Evolutionary conservation across 805 yeast species (phyloP).

Genomic region (Ogataea trehalophila): DNA sequence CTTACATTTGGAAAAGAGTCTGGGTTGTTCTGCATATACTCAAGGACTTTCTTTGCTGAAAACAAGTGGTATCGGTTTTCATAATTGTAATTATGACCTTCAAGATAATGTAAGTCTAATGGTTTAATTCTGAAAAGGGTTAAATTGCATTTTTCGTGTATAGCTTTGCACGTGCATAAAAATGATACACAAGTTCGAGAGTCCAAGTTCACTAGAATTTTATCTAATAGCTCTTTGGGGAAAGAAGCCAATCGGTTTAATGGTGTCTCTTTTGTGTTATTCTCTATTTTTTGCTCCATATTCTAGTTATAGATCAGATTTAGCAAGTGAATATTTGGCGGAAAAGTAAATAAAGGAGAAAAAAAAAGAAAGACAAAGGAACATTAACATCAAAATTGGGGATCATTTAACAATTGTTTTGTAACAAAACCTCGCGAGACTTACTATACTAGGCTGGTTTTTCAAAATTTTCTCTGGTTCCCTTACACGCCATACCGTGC

Average conservation of each 20-base stretch:
- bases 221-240: slow-evolving; percentile 24
- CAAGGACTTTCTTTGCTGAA: slow-evolving; percentile 8
- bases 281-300: not conserved
- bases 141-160: slow-evolving; percentile 15
- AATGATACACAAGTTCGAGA: slow-evolving; percentile 14
- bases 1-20: slow-evolving; percentile 11
- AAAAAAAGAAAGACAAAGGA: no score
- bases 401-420: no score
- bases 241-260: not conserved
- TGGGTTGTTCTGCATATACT: slow-evolving; percentile 10
- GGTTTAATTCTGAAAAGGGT: slow-evolving; percentile 18
- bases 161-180: slow-evolving; percentile 13
- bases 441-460: no score
- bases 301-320: not conserved
- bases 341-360: no score
- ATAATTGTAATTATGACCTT: not conserved
- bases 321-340: no score
- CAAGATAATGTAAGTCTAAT: slow-evolving; percentile 12
- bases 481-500: no score
- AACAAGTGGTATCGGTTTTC: no score
- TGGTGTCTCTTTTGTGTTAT: no score
- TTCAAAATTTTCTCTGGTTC: no score
- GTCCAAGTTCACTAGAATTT: slow-evolving; percentile 9
- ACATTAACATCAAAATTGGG: no score
- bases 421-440: no score